Evolutionary conservation across 75 land plant species (phyloP), one percentile per base, ranked within the genome.

Genomic region (Sequoiadendron giganteum): DNA sequence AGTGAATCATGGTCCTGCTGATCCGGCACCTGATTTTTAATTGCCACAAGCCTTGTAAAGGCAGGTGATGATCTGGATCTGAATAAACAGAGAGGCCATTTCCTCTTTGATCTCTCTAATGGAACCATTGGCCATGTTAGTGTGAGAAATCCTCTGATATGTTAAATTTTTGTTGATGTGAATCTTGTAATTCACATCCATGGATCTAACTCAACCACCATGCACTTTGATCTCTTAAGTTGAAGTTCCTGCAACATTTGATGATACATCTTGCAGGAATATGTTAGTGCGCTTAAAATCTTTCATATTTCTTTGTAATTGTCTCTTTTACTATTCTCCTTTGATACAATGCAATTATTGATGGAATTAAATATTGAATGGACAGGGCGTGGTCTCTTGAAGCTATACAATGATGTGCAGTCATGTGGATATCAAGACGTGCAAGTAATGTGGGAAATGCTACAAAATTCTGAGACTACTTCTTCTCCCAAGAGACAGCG

Each of bases 321-420:
- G 38, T 2, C 15, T 32, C 13, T 75, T 32, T 34, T 65, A 32
- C 1, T 11, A 1, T 15, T 32, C 9, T 32, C n/a, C 38, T 34
- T 75, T 34, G 32, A 11, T 75, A 39, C 36, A 75, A 75, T 75
- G 77, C 39, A 32, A 34, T 75, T 34, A 75, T 34, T 75, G 34
- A 75, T 32, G 38, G 38, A 75, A 75, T 14, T 75, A 11, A 32
- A 75, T 75, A 11, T 75, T 75, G 77, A 3, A 30, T 75, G 77
- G 10, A 52, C 92, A 91, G 92, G 86, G 38, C 89, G 92, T 56
- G 89, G 89, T n/a, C 86, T 88, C n/a, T 68, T 88, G 72, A 88
- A 88, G 78, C 89, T 88, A 30, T 43, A 68, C 47, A 83, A 88
- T 47, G 89, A 88, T 85, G 86, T 88, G 16, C 89, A 88, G 9